Conservation (phyloP, 1,139 yeast species). For the Suzukiozyma palmioleophila region DNA sequence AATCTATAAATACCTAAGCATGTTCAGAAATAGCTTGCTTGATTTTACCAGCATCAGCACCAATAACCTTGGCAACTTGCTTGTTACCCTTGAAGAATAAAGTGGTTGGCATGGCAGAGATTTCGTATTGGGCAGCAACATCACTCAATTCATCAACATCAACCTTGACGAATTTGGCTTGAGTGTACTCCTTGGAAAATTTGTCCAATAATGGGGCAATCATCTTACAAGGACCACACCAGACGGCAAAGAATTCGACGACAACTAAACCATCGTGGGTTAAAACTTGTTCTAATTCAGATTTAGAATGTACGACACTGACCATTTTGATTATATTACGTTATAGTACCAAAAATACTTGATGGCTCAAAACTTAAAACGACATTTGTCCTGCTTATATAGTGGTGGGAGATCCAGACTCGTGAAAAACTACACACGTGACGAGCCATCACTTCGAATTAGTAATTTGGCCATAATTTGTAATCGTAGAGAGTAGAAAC, state of each 20-base stretch:
- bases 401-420: slow-evolving; percentile 3
- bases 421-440: not conserved
- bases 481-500: no score
- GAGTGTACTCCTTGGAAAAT: slow-evolving; percentile 40
- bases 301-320: slow-evolving; percentile 36
- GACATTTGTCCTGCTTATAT: slow-evolving; percentile 1
- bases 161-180: slow-evolving; percentile 73
- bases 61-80: slow-evolving; percentile 69
- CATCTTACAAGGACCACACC: slow-evolving; percentile 95
- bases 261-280: slow-evolving; percentile 58
- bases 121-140: slow-evolving; percentile 68
- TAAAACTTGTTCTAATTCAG: slow-evolving; percentile 62
- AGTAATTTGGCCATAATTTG: no score
- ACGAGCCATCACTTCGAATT: no score
- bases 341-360: not conserved
- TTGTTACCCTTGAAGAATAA: slow-evolving; percentile 74
- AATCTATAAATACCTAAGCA: slow-evolving; percentile 28
- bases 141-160: slow-evolving; percentile 79
- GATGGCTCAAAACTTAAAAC: not conserved
- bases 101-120: slow-evolving; percentile 88
- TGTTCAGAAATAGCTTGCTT: slow-evolving; percentile 61
- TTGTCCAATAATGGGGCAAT: slow-evolving; percentile 76
- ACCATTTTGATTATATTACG: slow-evolving; percentile 27
- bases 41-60: slow-evolving; percentile 83
- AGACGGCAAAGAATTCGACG: slow-evolving; percentile 81